These are phyloP conservation scores for Boletus tylopilopsis DNA, from an alignment of 768 basidiomycete genomes.

Conservation along the genomic window DNA sequence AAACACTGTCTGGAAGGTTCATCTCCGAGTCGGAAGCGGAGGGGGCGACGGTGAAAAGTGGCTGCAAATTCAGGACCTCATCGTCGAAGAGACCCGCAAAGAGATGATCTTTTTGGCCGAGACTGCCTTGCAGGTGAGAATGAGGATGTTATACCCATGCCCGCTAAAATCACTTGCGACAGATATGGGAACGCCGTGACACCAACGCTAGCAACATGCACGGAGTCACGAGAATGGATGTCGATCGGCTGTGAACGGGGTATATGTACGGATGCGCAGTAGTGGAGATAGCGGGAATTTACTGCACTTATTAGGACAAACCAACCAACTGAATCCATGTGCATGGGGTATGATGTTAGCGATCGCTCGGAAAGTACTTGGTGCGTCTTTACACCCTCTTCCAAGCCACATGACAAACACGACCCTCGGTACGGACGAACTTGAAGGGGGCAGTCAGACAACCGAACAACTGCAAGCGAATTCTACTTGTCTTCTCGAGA, in stretches of 20 bases:
- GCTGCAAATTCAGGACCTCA: slow-evolving; percentile 95
- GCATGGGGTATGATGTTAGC: slow-evolving; percentile 8
- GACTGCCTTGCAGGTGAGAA: slow-evolving; percentile 83
- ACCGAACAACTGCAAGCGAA: background rate
- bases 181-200: slow-evolving; percentile 66
- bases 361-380: slow-evolving; percentile 8
- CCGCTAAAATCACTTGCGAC: slow-evolving; percentile 12
- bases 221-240: slow-evolving; percentile 26
- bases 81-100: slow-evolving; percentile 93
- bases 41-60: slow-evolving; percentile 87
- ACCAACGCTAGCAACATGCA: slow-evolving; percentile 11
- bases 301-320: slow-evolving; percentile 19
- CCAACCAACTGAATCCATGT: background rate
- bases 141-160: background rate
- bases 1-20: slow-evolving; percentile 89
- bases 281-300: slow-evolving; percentile 31
- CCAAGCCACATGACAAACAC: slow-evolving; percentile 10
- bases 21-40: slow-evolving; percentile 71
- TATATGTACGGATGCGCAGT: slow-evolving; percentile 1
- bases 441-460: background rate
- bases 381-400: slow-evolving; percentile 13
- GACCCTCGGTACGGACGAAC: background rate
- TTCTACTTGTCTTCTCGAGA: slow-evolving; percentile 11
- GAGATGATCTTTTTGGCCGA: slow-evolving; percentile 99
- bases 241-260: slow-evolving; percentile 27